Percentiles rank a stretch among this genome's conserved stretches.
These are phyloP conservation scores for Schizosaccharomyces osmophilus DNA, from an alignment of 805 yeast species.

Conservation along the genomic window DNA sequence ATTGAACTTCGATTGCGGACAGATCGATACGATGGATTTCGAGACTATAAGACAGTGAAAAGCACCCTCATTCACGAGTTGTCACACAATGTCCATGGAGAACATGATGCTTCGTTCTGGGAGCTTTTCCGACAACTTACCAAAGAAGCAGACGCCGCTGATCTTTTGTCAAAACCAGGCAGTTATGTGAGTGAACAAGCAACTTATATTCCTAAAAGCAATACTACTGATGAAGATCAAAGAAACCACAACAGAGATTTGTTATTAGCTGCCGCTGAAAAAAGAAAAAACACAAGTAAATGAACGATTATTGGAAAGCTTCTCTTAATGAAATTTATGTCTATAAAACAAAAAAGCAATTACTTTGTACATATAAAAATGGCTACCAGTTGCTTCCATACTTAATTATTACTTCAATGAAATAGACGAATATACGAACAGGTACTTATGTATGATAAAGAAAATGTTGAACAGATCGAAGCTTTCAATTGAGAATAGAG, in stretches of 20 bases:
- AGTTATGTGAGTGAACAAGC: background rate
- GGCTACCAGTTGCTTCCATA: background rate
- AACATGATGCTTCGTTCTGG: slow-evolving; percentile 17
- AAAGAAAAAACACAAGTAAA: background rate
- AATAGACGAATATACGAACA: no score
- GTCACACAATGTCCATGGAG: slow-evolving; percentile 16
- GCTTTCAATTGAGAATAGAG: no score
- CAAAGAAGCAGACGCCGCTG: background rate
- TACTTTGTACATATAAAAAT: background rate
- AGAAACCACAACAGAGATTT: background rate
- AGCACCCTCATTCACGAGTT: slow-evolving; percentile 18
- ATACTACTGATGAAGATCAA: background rate
- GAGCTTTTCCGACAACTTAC: slow-evolving; percentile 12
- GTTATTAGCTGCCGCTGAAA: background rate
- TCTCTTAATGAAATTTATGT: no score
- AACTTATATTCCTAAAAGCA: background rate
- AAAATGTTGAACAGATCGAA: no score
- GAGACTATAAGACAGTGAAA: slow-evolving; percentile 14
- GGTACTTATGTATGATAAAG: no score
- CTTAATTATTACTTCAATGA: no score
- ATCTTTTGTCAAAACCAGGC: background rate
- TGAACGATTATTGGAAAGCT: background rate
- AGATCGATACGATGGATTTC: slow-evolving; percentile 17
- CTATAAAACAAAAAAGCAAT: background rate
- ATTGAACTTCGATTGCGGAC: slow-evolving; percentile 17